phyloP scores from a whole-genome alignment of 345 rosid genomes.

The sweet orange (Citrus sinensis) region DNA sequence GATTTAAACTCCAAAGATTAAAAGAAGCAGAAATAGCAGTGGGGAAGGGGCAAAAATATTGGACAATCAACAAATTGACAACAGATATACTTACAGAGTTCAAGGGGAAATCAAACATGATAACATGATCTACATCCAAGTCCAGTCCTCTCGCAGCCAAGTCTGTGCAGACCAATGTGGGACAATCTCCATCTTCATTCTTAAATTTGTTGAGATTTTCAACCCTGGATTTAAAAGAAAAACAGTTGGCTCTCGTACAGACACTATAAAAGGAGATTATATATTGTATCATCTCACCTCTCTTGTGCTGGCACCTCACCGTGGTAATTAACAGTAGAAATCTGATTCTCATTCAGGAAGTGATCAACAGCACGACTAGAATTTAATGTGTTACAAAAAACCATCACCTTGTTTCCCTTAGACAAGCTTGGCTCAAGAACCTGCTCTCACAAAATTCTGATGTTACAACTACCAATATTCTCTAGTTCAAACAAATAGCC shows the following conservation, averaged over 20 bases:
- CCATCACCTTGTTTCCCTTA: slow-evolving; percentile 94
- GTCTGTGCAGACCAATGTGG: slow-evolving; percentile 93
- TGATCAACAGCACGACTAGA: slow-evolving; percentile 95
- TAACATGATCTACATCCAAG: slow-evolving; percentile 84
- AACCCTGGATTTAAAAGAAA: slow-evolving; percentile 44
- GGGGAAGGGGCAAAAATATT: background rate
- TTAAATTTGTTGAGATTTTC: slow-evolving; percentile 85
- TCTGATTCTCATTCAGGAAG: slow-evolving; percentile 75
- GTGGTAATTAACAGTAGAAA: slow-evolving; percentile 86
- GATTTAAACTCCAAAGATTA: background rate
- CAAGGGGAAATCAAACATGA: slow-evolving; percentile 91
- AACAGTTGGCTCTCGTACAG: background rate
- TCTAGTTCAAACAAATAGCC: background rate
- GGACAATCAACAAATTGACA: background rate
- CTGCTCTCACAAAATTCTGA: slow-evolving; percentile 37
- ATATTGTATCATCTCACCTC: slow-evolving; percentile 44
- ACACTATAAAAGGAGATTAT: background rate
- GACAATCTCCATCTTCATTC: slow-evolving; percentile 85
- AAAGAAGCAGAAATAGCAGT: background rate
- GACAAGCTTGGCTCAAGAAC: slow-evolving; percentile 96
- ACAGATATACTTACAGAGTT: slow-evolving; percentile 63
- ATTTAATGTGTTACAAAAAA: slow-evolving; percentile 84
- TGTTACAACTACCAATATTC: background rate
- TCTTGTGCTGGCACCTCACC: slow-evolving; percentile 96
- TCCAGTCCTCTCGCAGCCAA: slow-evolving; percentile 95